Evolutionary conservation across 768 basidiomycete genomes (phyloP).

Genomic region (Suillus plorans): DNA sequence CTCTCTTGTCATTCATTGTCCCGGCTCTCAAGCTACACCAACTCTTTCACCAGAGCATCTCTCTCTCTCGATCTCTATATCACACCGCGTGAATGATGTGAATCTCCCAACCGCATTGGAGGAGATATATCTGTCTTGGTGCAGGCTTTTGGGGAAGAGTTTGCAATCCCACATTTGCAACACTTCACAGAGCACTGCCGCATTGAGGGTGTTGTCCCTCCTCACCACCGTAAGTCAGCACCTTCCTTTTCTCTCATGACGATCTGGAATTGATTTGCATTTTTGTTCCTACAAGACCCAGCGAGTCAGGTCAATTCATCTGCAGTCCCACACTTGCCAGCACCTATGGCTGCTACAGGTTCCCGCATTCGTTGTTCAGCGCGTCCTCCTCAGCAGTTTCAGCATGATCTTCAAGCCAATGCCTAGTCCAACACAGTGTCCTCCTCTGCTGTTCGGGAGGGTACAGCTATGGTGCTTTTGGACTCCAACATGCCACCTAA

Average conservation of each 20-base stretch:
- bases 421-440: neutral
- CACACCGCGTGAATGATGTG: conserved; percentile 2
- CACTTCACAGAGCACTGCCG: conserved; percentile 2
- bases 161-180: conserved; percentile 6
- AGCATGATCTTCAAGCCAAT: neutral
- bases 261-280: neutral
- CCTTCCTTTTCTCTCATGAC: neutral
- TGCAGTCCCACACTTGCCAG: neutral
- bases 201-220: neutral
- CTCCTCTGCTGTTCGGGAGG: neutral
- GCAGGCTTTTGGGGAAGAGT: conserved; percentile 11
- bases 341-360: neutral
- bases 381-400: neutral
- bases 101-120: neutral
- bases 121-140: conserved; percentile 7
- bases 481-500: neutral
- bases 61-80: conserved; percentile 10
- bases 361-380: neutral
- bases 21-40: neutral
- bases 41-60: conserved; percentile 4
- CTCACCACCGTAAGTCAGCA: neutral
- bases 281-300: neutral
- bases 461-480: neutral
- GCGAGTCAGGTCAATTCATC: neutral
- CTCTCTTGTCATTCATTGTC: conserved; percentile 5